Evolutionary conservation across 1,139 yeast genomes (phyloP).

Genomic region (Dujonia santamariae): DNA sequence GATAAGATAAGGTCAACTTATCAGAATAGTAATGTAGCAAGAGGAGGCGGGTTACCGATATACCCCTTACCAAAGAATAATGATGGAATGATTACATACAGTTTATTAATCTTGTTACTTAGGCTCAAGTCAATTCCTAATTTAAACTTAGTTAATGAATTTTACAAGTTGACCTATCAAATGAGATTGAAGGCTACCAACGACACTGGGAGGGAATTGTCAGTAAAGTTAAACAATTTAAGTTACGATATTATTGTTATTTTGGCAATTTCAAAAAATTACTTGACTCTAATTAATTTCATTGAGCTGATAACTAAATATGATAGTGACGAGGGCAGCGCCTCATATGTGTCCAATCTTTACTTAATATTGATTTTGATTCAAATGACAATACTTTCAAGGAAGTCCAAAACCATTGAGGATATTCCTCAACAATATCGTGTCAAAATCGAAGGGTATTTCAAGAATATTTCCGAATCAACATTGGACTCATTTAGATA

Average conservation of each 20-base stretch:
- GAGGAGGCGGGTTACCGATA: slow-evolving; percentile 14
- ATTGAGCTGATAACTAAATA: slow-evolving; percentile 24
- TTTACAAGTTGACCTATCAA: slow-evolving; percentile 41
- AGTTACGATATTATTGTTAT: slow-evolving; percentile 34
- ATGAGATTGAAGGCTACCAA: slow-evolving; percentile 21
- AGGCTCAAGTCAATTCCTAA: slow-evolving; percentile 39
- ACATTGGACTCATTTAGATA: slow-evolving; percentile 14
- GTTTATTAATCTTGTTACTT: slow-evolving; percentile 27
- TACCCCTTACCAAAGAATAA: slow-evolving; percentile 40
- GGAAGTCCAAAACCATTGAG: no score
- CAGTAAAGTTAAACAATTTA: slow-evolving; percentile 23
- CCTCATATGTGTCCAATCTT: no score
- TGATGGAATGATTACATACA: slow-evolving; percentile 22
- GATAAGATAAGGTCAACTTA: slow-evolving; percentile 6
- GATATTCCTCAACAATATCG: no score
- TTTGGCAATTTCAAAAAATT: slow-evolving; percentile 29
- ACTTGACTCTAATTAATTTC: slow-evolving; percentile 26
- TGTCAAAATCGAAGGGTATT: no score
- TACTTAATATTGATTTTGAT: no score
- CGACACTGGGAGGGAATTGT: slow-evolving; percentile 9
- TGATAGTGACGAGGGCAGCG: no score
- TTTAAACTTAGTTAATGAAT: slow-evolving; percentile 33
- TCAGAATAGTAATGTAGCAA: no score
- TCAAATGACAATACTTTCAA: no score
- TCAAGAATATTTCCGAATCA: slow-evolving; percentile 10